Evolutionary conservation across 495 filamentous ascomycete species (phyloP).

Genomic region (Trichocladium antarcticum): DNA sequence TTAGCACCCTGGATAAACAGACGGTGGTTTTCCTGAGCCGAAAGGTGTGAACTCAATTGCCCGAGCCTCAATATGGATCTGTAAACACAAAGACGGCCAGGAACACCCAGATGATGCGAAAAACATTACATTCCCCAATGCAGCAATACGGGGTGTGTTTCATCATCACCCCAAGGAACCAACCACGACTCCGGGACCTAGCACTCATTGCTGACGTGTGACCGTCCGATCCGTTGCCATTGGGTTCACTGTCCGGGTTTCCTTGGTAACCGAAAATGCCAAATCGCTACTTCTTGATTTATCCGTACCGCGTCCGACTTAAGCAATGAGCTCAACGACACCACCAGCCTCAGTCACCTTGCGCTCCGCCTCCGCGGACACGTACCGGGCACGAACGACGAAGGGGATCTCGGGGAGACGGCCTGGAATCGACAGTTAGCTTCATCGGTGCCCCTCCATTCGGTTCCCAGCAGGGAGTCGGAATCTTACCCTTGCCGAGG

Average conservation of each 20-base stretch:
- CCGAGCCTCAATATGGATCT: conserved; percentile 6
- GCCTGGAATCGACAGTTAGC: conserved; percentile 10
- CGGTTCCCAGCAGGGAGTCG: not conserved
- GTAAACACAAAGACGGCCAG: conserved; percentile 11
- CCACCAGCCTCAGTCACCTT: conserved; percentile 29
- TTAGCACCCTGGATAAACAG: not conserved
- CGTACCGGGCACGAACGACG: conserved; percentile 27
- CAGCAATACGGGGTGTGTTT: conserved; percentile 22
- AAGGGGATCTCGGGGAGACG: conserved; percentile 28
- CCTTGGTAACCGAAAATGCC: conserved; percentile 27
- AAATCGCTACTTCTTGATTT: conserved; percentile 28
- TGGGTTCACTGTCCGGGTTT: conserved; percentile 21
- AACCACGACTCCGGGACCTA: conserved; percentile 27
- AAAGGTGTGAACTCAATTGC: conserved; percentile 8
- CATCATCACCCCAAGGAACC: conserved; percentile 20
- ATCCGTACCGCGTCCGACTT: conserved; percentile 18
- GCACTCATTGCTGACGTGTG: conserved; percentile 19
- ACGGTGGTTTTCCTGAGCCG: not conserved
- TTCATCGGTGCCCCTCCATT: not conserved
- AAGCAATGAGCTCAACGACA: conserved; percentile 29
- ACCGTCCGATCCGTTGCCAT: conserved; percentile 22
- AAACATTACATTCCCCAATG: conserved; percentile 31
- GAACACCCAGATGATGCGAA: conserved; percentile 18
- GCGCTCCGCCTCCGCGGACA: conserved; percentile 29
- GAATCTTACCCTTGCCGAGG: conserved; percentile 27